Percentiles rank a stretch among this genome's conserved stretches.
These are phyloP conservation scores for Exophiala viscosa DNA, from an alignment of 2,329 filamentous ascomycete species.

Conservation along the genomic window DNA sequence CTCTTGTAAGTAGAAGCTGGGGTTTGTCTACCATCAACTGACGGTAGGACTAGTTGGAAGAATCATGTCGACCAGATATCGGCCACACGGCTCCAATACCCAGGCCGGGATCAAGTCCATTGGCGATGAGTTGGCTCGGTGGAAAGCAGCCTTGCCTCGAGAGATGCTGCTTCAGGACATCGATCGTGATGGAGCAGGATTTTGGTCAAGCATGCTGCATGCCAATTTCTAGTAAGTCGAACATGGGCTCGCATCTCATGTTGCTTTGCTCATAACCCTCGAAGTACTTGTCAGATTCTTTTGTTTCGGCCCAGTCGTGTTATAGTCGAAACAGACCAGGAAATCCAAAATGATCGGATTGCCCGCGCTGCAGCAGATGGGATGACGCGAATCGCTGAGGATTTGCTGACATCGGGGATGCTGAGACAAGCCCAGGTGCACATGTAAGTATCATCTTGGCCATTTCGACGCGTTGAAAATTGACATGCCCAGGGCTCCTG, in stretches of 20 bases:
- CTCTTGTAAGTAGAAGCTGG: background rate
- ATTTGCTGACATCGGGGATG: conserved; percentile 24
- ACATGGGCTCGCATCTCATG: background rate
- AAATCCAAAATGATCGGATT: background rate
- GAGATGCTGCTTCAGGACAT: background rate
- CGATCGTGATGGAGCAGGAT: background rate
- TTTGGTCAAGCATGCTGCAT: conserved; percentile 8
- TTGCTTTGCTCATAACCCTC: background rate
- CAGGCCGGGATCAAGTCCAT: background rate
- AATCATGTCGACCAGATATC: background rate
- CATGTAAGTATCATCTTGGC: conserved; percentile 3
- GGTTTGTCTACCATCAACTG: background rate
- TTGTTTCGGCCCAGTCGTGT: background rate
- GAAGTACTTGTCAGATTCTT: background rate
- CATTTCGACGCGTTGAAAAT: background rate
- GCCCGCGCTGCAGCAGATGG: conserved; percentile 6
- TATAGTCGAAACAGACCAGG: background rate
- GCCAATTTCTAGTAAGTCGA: conserved; percentile 1
- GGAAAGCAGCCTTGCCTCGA: background rate
- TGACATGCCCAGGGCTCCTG: conserved; percentile 15
- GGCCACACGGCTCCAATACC: background rate
- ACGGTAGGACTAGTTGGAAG: background rate
- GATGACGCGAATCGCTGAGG: conserved; percentile 23
- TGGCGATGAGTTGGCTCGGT: background rate
- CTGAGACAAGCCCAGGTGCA: conserved; percentile 6